A percentile compares a stretch with the other conserved stretches of the same genome.
phyloP scores from a whole-genome alignment of 495 filamentous ascomycete species.

The Lindgomyces ingoldianus region DNA sequence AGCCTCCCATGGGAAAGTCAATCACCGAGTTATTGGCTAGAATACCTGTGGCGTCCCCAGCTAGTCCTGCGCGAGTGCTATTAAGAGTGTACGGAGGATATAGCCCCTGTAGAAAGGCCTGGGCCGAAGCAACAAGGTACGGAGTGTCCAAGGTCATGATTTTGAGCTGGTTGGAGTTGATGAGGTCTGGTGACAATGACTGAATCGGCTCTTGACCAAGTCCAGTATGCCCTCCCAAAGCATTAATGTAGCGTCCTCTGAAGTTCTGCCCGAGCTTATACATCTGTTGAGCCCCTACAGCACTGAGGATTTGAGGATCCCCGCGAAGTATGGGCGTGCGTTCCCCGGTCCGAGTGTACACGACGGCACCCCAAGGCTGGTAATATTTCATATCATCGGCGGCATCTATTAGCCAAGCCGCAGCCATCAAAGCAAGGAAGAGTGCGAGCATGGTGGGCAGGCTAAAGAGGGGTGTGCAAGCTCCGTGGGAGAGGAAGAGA shows the following conservation, averaged over 20 bases:
- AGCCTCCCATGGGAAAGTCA: constrained; percentile 65
- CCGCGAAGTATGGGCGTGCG: constrained; percentile 61
- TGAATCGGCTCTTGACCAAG: constrained; percentile 44
- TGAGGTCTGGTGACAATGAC: constrained; percentile 48
- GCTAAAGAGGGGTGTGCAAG: constrained; percentile 3
- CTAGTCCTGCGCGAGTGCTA: constrained; percentile 44
- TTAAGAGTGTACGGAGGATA: constrained; percentile 65
- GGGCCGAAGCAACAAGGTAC: constrained; percentile 60
- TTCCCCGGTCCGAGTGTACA: constrained; percentile 75
- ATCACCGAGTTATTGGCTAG: constrained; percentile 63
- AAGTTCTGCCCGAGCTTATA: constrained; percentile 62
- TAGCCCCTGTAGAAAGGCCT: constrained; percentile 77
- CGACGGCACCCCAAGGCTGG: constrained; percentile 66
- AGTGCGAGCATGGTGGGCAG: constrained; percentile 37
- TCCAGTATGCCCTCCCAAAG: constrained; percentile 39
- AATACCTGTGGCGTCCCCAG: constrained; percentile 42
- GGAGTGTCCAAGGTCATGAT: constrained; percentile 53
- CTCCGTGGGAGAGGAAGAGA: constrained; percentile 1
- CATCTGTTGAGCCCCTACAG: constrained; percentile 69
- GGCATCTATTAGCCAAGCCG: constrained; percentile 31
- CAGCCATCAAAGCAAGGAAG: constrained; percentile 34
- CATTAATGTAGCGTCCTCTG: constrained; percentile 47
- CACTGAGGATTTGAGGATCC: constrained; percentile 57
- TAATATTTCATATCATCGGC: constrained; percentile 19
- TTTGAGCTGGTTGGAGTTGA: constrained; percentile 53